These are phyloP conservation scores for Andrographis paniculata DNA, from an alignment of 305 asterid genomes.

Conservation along the genomic window DNA sequence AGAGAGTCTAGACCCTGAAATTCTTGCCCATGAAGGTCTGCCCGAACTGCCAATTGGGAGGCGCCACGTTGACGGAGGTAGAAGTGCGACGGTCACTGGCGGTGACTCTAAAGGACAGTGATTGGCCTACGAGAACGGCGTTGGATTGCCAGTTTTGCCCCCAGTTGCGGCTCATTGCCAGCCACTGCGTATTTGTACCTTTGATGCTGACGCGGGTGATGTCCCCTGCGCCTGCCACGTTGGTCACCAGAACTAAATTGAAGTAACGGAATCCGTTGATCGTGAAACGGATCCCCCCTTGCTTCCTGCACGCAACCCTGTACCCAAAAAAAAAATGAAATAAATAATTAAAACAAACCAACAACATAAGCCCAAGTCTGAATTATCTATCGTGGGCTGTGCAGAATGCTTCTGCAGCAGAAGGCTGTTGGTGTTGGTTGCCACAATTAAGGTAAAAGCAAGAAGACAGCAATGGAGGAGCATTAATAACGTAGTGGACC, in stretches of 20 bases:
- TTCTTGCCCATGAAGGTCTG: conserved; percentile 21
- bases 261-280: conserved; percentile 35
- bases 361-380: too few relatives aligned
- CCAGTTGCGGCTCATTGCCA: conserved; percentile 25
- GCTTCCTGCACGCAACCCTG: conserved; percentile 31
- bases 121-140: conserved; percentile 17
- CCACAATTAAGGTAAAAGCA: neutral
- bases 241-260: conserved; percentile 32
- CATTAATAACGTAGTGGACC: neutral
- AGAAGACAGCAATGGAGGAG: neutral
- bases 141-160: conserved; percentile 29
- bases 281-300: conserved; percentile 39
- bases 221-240: conserved; percentile 37
- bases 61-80: conserved; percentile 21
- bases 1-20: neutral
- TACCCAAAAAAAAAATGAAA: neutral
- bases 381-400: neutral
- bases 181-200: conserved; percentile 18
- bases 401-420: too few relatives aligned
- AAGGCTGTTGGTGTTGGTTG: neutral
- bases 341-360: too few relatives aligned
- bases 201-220: conserved; percentile 18
- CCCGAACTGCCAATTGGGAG: conserved; percentile 26
- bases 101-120: conserved; percentile 21
- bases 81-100: conserved; percentile 21